A percentile compares a stretch with the other conserved stretches of the same genome.
phyloP scores from a whole-genome alignment of 805 yeast genomes.

The Komagataella pastoris region DNA sequence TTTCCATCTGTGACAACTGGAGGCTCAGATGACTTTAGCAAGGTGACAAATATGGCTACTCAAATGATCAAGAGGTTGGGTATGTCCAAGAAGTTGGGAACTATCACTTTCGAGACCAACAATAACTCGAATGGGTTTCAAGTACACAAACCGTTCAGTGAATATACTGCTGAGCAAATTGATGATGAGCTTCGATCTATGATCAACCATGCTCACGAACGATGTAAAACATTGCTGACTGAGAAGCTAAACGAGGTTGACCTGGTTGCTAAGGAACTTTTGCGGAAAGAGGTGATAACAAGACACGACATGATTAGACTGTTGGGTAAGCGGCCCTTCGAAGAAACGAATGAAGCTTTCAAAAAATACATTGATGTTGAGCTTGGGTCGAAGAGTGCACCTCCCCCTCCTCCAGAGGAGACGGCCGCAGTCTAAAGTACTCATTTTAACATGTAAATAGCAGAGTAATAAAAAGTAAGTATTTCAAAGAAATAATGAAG shows the following conservation, averaged over 20 bases:
- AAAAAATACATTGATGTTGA: slow-evolving; percentile 59
- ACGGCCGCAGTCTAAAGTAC: not conserved
- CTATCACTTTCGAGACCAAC: slow-evolving; percentile 22
- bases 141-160: slow-evolving; percentile 55
- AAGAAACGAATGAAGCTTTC: slow-evolving; percentile 75
- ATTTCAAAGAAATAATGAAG: too few relatives aligned
- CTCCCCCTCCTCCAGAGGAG: slow-evolving; percentile 1
- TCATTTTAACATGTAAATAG: not conserved
- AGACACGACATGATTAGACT: slow-evolving; percentile 70
- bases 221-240: slow-evolving; percentile 42
- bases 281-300: slow-evolving; percentile 64
- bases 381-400: not conserved
- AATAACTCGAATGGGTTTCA: slow-evolving; percentile 36
- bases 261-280: slow-evolving; percentile 61
- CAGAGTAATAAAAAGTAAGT: too few relatives aligned
- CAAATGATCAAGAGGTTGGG: slow-evolving; percentile 84
- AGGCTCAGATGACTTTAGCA: slow-evolving; percentile 86
- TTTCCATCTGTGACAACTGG: slow-evolving; percentile 84
- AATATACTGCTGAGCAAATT: slow-evolving; percentile 51
- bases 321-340: slow-evolving; percentile 68
- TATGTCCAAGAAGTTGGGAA: slow-evolving; percentile 73
- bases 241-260: slow-evolving; percentile 51
- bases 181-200: slow-evolving; percentile 59
- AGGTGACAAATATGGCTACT: slow-evolving; percentile 79
- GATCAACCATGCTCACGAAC: slow-evolving; percentile 49